Percentiles rank a stretch among this genome's conserved stretches.
phyloP scores from a whole-genome alignment of 768 basidiomycete species.

The Tylopilus vinaceipallidus region DNA sequence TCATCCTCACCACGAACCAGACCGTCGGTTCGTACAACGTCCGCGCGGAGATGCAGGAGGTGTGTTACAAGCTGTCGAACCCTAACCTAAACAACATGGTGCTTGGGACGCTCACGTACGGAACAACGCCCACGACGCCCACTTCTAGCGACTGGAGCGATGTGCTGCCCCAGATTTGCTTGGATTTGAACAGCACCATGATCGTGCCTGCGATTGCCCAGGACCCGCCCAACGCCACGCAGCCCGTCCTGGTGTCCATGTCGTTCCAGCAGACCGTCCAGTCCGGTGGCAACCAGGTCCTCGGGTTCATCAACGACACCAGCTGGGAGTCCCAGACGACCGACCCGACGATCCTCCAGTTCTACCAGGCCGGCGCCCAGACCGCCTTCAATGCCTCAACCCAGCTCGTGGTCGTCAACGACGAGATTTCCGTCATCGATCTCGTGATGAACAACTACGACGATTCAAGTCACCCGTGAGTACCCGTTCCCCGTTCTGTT shows the following conservation, averaged over 20 bases:
- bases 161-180: conserved; percentile 19
- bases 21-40: conserved; percentile 36
- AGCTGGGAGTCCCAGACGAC: conserved; percentile 27
- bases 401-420: conserved; percentile 26
- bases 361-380: conserved; percentile 23
- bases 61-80: conserved; percentile 32
- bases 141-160: conserved; percentile 30
- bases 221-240: conserved; percentile 30
- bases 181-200: conserved; percentile 31
- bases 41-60: conserved; percentile 36
- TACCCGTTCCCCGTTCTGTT: too few species aligned
- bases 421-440: conserved; percentile 30
- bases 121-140: conserved; percentile 23
- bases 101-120: conserved; percentile 29
- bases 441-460: conserved; percentile 24
- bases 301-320: conserved; percentile 28
- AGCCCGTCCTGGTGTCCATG: conserved; percentile 12
- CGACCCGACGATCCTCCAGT: conserved; percentile 30
- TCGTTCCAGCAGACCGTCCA: conserved; percentile 27
- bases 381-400: conserved; percentile 23
- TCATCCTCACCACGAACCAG: conserved; percentile 41
- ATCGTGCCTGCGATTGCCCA: conserved; percentile 25
- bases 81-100: conserved; percentile 29
- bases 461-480: conserved; percentile 33
- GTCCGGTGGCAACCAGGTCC: conserved; percentile 26